Conservation (phyloP, 371 early-diverging fungal genomes). For the Amoeboaphelidium occidentale region DNA sequence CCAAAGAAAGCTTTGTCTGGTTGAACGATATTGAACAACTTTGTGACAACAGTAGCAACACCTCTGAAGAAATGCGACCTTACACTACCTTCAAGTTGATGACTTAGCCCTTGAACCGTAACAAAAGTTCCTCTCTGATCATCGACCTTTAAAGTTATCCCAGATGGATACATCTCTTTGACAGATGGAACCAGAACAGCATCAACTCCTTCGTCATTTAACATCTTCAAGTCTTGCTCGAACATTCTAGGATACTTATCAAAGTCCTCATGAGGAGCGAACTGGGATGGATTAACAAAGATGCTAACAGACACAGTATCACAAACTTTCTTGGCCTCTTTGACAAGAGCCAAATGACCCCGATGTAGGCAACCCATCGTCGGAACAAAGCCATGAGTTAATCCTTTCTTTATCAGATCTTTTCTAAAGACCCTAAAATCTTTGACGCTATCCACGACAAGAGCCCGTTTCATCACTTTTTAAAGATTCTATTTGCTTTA, state of each 20-base stretch:
- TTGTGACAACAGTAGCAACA: constrained; percentile 81
- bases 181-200: constrained; percentile 55
- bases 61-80: constrained; percentile 94
- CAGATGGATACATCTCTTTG: constrained; percentile 74
- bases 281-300: constrained; percentile 93
- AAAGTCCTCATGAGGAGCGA: constrained; percentile 83
- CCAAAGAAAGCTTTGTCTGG: constrained; percentile 72
- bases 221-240: constrained; percentile 35
- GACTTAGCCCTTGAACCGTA: constrained; percentile 58
- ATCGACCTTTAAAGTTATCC: constrained; percentile 43
- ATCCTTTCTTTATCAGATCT: background rate
- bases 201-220: constrained; percentile 12
- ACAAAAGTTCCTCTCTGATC: constrained; percentile 74
- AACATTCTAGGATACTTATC: constrained; percentile 69
- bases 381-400: background rate
- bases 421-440: background rate
- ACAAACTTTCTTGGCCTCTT: constrained; percentile 12
- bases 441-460: too few relatives aligned
- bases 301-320: constrained; percentile 54
- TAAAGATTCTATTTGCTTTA: too few relatives aligned
- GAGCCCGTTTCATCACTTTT: too few relatives aligned
- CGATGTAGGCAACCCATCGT: constrained; percentile 1
- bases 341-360: background rate
- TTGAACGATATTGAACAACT: constrained; percentile 68
- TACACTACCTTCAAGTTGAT: constrained; percentile 70